Conservation (phyloP, 179 eudicot species). For the Beta macrorhiza region DNA sequence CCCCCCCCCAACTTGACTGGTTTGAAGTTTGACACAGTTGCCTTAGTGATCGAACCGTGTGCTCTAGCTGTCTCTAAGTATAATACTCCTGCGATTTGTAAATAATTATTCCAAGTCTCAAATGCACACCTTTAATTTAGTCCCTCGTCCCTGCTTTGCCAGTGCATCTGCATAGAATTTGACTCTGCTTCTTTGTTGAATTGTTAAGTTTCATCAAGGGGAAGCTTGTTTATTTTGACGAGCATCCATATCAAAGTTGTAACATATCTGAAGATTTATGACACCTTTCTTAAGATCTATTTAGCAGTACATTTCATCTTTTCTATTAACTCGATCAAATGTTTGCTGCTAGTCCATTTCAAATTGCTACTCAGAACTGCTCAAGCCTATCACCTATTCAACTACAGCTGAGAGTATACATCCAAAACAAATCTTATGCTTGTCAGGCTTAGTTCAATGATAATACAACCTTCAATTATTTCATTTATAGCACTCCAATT, state of each 20-base stretch:
- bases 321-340: not conserved
- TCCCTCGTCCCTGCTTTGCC: not conserved
- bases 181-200: not conserved
- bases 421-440: not conserved
- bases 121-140: not conserved
- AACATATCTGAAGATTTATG: not conserved
- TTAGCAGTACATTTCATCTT: not conserved
- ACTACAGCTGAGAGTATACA: not conserved
- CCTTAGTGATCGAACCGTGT: no score
- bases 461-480: not conserved
- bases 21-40: no score
- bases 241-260: not conserved
- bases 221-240: not conserved
- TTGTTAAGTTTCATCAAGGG: not conserved
- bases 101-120: no score
- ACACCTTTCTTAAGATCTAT: no score
- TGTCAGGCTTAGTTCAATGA: not conserved
- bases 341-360: not conserved
- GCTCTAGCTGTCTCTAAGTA: no score
- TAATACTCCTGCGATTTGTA: no score
- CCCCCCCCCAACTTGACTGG: no score
- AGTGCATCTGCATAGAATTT: not conserved
- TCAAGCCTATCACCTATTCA: not conserved
- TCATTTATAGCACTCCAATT: not conserved
- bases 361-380: not conserved